Evolutionary conservation across 2,329 filamentous ascomycete species (phyloP).

Genomic region (Ilyonectria destructans): DNA sequence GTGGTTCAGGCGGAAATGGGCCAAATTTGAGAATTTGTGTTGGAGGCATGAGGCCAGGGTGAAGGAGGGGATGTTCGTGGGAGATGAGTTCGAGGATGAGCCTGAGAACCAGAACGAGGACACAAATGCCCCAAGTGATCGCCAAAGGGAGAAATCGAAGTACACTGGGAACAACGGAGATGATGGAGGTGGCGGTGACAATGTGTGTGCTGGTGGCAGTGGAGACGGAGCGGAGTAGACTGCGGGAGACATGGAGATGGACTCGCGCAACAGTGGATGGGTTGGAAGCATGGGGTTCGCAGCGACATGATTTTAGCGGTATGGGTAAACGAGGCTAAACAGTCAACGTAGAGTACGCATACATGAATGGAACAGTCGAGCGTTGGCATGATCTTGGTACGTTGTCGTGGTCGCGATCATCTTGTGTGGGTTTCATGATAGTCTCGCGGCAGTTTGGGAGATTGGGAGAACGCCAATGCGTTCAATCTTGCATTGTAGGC

Average conservation of each 20-base stretch:
- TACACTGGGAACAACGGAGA: neutral
- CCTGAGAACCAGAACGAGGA: too few relatives aligned
- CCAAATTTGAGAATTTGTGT: neutral
- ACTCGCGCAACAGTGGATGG: neutral
- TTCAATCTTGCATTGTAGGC: neutral
- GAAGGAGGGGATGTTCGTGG: neutral
- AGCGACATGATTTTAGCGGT: constrained; percentile 12
- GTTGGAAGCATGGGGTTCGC: neutral
- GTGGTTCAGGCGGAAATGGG: neutral
- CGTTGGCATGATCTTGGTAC: neutral
- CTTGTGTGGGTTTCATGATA: neutral
- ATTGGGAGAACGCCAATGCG: neutral
- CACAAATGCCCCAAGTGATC: too few relatives aligned
- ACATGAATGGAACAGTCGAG: constrained; percentile 1
- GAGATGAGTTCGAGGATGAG: too few relatives aligned
- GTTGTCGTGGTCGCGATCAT: neutral
- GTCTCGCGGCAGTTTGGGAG: neutral
- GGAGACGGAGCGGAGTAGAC: neutral
- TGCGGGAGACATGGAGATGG: neutral
- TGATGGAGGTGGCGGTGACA: neutral
- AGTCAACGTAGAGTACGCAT: neutral
- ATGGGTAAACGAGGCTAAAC: neutral
- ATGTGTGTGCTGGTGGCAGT: neutral
- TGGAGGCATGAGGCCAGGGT: neutral
- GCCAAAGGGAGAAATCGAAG: too few relatives aligned